phyloP scores from a whole-genome alignment of 176 grass and related monocot genomes.

The Oryza longistaminata region DNA sequence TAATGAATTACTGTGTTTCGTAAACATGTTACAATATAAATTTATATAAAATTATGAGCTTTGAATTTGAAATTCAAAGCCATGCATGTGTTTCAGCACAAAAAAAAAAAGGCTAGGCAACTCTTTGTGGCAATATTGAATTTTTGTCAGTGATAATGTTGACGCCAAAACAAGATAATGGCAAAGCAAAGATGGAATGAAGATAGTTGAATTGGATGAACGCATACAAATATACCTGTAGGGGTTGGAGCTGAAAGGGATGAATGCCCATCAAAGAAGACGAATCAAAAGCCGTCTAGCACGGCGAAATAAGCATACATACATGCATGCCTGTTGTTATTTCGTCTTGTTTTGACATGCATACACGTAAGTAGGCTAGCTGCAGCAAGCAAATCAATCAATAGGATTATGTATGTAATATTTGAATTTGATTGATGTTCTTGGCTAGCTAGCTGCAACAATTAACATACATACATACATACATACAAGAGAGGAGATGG shows the following conservation, averaged over 20 bases:
- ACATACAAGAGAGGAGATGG: too few species aligned
- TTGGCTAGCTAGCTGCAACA: too few species aligned
- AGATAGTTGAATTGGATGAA: too few species aligned
- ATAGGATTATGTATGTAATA: too few species aligned
- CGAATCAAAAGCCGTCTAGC: background rate
- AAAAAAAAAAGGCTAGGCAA: background rate
- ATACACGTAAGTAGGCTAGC: background rate
- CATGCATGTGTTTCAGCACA: background rate
- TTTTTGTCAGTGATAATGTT: background rate
- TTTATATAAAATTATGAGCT: background rate
- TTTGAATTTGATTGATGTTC: too few species aligned
- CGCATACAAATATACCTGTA: constrained; percentile 16
- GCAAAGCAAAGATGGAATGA: background rate
- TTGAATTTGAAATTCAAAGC: background rate
- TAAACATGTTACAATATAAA: background rate
- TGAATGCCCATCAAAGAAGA: constrained; percentile 43
- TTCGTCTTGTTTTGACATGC: background rate
- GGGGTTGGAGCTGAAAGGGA: constrained; percentile 36
- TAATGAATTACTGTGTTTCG: background rate
- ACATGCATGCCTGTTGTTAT: too few species aligned
- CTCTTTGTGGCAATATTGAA: background rate
- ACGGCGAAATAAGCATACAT: too few species aligned
- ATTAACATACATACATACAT: too few species aligned
- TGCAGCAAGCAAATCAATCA: background rate
- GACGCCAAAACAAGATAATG: background rate